Evolutionary conservation across 805 yeast species (phyloP).

Genomic region (Metschnikowia hibisci): DNA sequence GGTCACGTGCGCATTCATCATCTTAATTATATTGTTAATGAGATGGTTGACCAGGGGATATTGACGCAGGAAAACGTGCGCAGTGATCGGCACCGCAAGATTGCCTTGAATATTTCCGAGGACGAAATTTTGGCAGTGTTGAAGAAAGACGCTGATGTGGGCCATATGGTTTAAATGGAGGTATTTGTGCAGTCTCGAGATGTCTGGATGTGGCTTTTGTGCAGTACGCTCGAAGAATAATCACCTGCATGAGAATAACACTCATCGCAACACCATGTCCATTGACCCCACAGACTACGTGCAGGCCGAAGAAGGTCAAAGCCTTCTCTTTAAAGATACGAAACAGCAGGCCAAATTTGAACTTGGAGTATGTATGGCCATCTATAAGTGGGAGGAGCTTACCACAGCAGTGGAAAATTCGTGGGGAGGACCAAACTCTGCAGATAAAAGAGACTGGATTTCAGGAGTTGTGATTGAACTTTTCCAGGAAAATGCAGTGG

Average conservation of each 20-base stretch:
- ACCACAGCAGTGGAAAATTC: conserved; percentile 82
- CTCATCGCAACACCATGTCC: conserved; percentile 19
- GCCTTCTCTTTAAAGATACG: conserved; percentile 48
- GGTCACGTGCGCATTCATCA: conserved; percentile 52
- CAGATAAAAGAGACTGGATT: conserved; percentile 94
- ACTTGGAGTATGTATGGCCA: conserved; percentile 85
- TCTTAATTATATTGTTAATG: conserved; percentile 57
- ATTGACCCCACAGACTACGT: conserved; percentile 51
- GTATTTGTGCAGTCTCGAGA: neutral
- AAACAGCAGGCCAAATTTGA: conserved; percentile 83
- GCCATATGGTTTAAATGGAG: conserved; percentile 14
- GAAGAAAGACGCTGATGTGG: conserved; percentile 43
- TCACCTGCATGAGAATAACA: neutral
- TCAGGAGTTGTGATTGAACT: conserved; percentile 77
- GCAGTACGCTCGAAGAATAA: neutral
- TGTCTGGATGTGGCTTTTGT: conserved; percentile 9
- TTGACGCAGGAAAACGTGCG: conserved; percentile 61
- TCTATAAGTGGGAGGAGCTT: conserved; percentile 88
- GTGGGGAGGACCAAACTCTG: conserved; percentile 95
- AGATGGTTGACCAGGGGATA: conserved; percentile 76
- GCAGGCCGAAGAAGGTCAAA: conserved; percentile 44
- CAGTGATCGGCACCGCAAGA: conserved; percentile 62
- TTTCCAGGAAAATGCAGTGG: conserved; percentile 66
- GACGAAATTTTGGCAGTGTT: conserved; percentile 65
- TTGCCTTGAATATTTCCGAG: conserved; percentile 65